phyloP scores from a whole-genome alignment of 768 basidiomycete genomes.

The Obba rivulosa region DNA sequence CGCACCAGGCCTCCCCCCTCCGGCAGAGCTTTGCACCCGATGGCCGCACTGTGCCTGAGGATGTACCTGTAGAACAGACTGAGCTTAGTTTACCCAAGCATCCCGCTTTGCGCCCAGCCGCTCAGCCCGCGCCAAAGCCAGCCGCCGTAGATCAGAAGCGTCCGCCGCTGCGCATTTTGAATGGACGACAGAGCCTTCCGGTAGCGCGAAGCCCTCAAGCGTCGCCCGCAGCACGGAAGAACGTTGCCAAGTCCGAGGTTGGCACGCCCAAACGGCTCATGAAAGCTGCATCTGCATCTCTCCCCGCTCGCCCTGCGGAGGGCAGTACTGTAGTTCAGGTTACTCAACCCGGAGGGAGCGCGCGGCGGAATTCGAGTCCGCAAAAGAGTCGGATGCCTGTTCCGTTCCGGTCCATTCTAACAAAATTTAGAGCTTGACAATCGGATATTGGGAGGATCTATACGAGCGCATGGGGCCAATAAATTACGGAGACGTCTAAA shows the following conservation, averaged over 20 bases:
- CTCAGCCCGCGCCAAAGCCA: slow-evolving; percentile 4
- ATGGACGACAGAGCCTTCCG: slow-evolving; percentile 13
- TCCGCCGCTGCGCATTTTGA: slow-evolving; percentile 13
- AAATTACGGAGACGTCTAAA: background rate
- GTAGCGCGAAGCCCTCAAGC: slow-evolving; percentile 6
- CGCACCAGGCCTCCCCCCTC: slow-evolving; percentile 8
- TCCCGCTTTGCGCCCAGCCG: slow-evolving; percentile 16
- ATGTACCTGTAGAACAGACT: background rate
- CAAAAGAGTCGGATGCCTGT: slow-evolving; percentile 17
- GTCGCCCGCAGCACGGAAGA: background rate
- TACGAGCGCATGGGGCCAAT: background rate
- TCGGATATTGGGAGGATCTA: background rate
- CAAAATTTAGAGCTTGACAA: slow-evolving; percentile 17
- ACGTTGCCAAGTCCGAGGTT: slow-evolving; percentile 5
- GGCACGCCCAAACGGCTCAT: slow-evolving; percentile 10
- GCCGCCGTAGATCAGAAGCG: slow-evolving; percentile 10
- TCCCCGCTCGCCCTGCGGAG: background rate
- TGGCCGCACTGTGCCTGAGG: background rate
- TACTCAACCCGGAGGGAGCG: background rate
- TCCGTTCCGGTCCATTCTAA: slow-evolving; percentile 19
- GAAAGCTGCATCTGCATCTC: slow-evolving; percentile 7
- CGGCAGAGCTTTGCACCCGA: slow-evolving; percentile 4
- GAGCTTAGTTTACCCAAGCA: slow-evolving; percentile 15
- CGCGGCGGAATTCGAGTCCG: background rate
- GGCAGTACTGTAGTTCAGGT: slow-evolving; percentile 1